Base-by-base conservation (phyloP, 257 asterid species). In the Cruciata laevipes region DNA sequence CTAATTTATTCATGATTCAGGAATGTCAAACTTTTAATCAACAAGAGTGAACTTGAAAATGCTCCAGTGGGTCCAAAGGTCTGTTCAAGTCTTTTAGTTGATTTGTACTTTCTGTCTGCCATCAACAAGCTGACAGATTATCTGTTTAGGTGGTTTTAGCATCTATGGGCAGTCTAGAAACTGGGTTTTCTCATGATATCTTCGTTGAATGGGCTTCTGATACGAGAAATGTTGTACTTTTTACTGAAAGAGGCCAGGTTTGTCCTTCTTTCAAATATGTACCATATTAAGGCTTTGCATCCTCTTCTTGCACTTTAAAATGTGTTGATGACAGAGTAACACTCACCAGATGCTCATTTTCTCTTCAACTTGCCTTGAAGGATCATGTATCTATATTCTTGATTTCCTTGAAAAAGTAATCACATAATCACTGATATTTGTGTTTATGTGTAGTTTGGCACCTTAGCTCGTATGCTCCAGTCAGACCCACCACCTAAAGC, bases 401-500 rank as follows among this genome's bases (percentile, higher is more conserved):
- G 14, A 0, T 44, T 65, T 64, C 11, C 11, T 24, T 25, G 40
- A 2, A 44, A 10, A 17, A 44, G 25, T 7, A 3, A 17, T 47
- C 38, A 47, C 27, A 7, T n/a, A 17, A 16, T 17, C n/a, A 37
- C 60, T 62, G 66, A 30, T 33, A 63, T 66, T 80, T 67, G 60
- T 53, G 68, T 24, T 66, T 83, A 27, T 58, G 31, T 78, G 83
- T 75, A 94, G 99, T 94, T 85, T 85, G 96, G 78, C 74, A 94
- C 99, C 42, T 74, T 90, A 74, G 97, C 99, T 4, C 95, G 99
- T 24, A 82, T 85, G 87, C 99, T 94, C 83, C 97, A 94, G 83
- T 87, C 99, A 64, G 97, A 90, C 76, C 99, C 99, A 57, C 97
- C 99, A 70, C 99, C 99, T 61, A 90, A 87, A 87, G 97, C 95